These are phyloP conservation scores for Podaxis sp. DNA, from an alignment of 768 basidiomycete genomes.

Conservation along the genomic window DNA sequence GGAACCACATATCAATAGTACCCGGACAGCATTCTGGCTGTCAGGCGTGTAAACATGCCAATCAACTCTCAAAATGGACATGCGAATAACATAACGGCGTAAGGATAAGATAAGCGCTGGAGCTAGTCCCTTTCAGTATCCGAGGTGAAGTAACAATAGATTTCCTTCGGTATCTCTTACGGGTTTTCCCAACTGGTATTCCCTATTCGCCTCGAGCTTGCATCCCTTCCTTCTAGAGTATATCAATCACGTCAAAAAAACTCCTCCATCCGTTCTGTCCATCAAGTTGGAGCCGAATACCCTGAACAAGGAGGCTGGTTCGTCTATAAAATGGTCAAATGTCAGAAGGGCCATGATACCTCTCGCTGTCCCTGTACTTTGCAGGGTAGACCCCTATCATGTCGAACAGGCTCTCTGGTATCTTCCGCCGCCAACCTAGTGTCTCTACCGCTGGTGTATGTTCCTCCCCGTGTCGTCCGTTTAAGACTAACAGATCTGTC, in stretches of 20 bases:
- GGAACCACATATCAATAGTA: too few species aligned
- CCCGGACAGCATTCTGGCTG: too few species aligned
- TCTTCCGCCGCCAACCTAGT: conserved; percentile 13
- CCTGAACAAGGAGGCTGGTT: background rate
- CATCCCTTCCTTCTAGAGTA: background rate
- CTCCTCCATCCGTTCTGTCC: conserved; percentile 5
- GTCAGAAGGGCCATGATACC: background rate
- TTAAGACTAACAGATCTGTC: background rate
- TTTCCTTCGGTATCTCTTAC: background rate
- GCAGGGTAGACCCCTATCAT: background rate
- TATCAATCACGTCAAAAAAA: background rate
- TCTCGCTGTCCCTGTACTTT: background rate
- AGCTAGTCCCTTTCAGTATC: too few species aligned
- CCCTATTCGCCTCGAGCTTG: background rate
- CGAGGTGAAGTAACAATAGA: background rate
- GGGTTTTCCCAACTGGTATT: background rate
- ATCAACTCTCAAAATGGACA: too few species aligned
- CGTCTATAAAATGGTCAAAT: background rate
- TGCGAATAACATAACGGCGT: too few species aligned
- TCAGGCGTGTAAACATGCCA: too few species aligned
- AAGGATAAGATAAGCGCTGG: too few species aligned
- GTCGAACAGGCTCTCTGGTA: conserved; percentile 14
- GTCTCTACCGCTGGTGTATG: conserved; percentile 8
- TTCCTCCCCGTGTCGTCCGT: background rate
- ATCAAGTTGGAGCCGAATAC: background rate